Evolutionary conservation across 768 basidiomycete species (phyloP).

Genomic region (Naganishia vishniacii): DNA sequence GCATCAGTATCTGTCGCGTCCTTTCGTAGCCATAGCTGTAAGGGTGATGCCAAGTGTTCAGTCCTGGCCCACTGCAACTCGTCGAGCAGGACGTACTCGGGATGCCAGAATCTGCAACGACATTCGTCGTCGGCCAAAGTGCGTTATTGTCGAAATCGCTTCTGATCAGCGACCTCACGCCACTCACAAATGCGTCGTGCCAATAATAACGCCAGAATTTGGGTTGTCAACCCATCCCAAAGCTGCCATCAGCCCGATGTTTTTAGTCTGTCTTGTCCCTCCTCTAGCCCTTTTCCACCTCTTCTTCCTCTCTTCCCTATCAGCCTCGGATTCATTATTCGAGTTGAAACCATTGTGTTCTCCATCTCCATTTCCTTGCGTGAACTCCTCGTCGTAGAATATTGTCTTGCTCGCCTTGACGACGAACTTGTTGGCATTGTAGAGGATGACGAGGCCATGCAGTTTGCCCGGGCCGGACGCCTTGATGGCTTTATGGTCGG

Average conservation of each 20-base stretch:
- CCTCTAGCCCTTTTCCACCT: conserved; percentile 32
- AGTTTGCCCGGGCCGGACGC: conserved; percentile 68
- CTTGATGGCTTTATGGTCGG: conserved; percentile 61
- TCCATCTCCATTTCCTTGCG: conserved; percentile 36
- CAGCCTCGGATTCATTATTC: conserved; percentile 46
- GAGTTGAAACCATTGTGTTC: conserved; percentile 53
- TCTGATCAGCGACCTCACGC: not conserved
- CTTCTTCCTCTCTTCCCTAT: conserved; percentile 54
- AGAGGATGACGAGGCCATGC: conserved; percentile 81
- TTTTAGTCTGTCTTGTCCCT: conserved; percentile 51
- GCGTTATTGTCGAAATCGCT: no score
- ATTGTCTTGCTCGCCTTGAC: conserved; percentile 55
- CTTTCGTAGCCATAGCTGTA: conserved; percentile 63
- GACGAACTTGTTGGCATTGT: conserved; percentile 56
- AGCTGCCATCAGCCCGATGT: conserved; percentile 71
- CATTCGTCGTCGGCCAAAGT: no score
- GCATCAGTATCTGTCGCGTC: conserved; percentile 67
- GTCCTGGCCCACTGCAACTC: conserved; percentile 39
- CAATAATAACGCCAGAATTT: conserved; percentile 63
- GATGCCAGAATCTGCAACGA: conserved; percentile 72
- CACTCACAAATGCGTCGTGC: conserved; percentile 70
- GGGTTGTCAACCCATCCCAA: conserved; percentile 53
- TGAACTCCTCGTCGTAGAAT: conserved; percentile 61
- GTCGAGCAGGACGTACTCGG: conserved; percentile 54
- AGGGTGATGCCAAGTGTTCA: conserved; percentile 47